Base-by-base conservation (phyloP, 129 eudicot genomes). In the Escallonia herrerae region DNA sequence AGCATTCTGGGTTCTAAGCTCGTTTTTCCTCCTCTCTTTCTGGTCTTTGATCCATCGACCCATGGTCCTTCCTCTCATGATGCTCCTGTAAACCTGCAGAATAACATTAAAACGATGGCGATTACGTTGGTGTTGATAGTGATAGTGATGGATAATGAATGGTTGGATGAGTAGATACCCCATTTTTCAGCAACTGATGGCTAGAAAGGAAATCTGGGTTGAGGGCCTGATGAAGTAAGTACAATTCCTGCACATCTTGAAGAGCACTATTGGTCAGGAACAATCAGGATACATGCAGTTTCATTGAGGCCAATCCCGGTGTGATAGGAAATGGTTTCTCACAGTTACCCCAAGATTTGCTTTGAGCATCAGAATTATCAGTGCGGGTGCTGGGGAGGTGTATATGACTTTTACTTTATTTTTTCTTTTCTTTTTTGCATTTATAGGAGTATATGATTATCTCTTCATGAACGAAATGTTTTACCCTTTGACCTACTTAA, bases 1-100 rank as follows among this genome's bases (percentile, higher is more conserved):
- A 52, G 97, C 96, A 47, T 83, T 87, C 73, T 87, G 94, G 58
- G 89, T 84, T 74, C 97, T 72, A 37, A 78, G 60, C 70, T 91
- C 97, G 15, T 91, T 90, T 58, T 85, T 91, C 67, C 83, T 83
- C 52, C 81, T 80, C 67, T 87, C 97, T 70, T 85, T 87, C 68
- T 91, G 97, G 48, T 87, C 97, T 73, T 91, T 91, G 15, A 85
- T 71, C 90, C 95, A 76, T 69, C 95, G 77, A 2, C 97, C 95
- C 88, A 79, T 81, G n/a, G 84, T 82, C 67, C 83, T 80, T 52
- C 96, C 86, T 77, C 84, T 82, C 83, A 87, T 70, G 37, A 84
- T 75, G 74, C 70, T 87, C 68, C 79, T 80, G 72, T 80, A 84
- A 38, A 91, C 72, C 95, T 87, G 80, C 64, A 58, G 9, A 22